These are phyloP conservation scores for Ilex asprella DNA, from an alignment of 257 asterid genomes.

Conservation along the genomic window DNA sequence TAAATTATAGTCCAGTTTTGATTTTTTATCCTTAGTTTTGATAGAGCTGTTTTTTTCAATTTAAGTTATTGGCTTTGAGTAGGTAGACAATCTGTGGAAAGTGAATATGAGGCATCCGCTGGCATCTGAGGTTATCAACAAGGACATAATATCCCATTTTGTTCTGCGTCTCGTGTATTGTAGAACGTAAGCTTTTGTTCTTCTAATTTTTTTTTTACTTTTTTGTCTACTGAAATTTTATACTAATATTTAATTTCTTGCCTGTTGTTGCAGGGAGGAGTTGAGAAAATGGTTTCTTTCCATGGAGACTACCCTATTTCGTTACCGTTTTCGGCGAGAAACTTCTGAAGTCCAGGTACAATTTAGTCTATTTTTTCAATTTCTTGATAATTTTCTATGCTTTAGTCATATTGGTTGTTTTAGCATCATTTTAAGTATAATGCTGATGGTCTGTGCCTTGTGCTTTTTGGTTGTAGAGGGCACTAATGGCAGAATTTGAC, in stretches of 20 bases:
- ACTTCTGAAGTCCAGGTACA: slow-evolving; percentile 61
- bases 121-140: slow-evolving; percentile 51
- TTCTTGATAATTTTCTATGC: slow-evolving; percentile 9
- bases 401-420: not conserved
- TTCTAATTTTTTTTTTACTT: not conserved
- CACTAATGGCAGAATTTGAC: slow-evolving; percentile 65
- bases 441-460: slow-evolving; percentile 18
- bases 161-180: slow-evolving; percentile 93
- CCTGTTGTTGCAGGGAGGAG: slow-evolving; percentile 53
- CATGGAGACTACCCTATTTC: slow-evolving; percentile 76
- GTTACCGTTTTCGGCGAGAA: slow-evolving; percentile 62
- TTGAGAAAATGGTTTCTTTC: slow-evolving; percentile 91
- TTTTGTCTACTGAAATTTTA: too few species aligned
- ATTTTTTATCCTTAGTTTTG: not conserved
- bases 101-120: slow-evolving; percentile 59
- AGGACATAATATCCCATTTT: slow-evolving; percentile 89
- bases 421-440: too few species aligned
- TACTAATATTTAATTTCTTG: slow-evolving; percentile 3
- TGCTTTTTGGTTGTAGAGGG: slow-evolving; percentile 39
- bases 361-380: slow-evolving; percentile 15
- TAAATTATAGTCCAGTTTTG: slow-evolving; percentile 11
- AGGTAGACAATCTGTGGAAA: slow-evolving; percentile 62
- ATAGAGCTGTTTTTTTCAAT: slow-evolving; percentile 2
- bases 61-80: slow-evolving; percentile 9
- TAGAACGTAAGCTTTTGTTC: slow-evolving; percentile 56